Conservation (phyloP, 1,284 basidiomycete species). For the Agroathelia rolfsii region DNA sequence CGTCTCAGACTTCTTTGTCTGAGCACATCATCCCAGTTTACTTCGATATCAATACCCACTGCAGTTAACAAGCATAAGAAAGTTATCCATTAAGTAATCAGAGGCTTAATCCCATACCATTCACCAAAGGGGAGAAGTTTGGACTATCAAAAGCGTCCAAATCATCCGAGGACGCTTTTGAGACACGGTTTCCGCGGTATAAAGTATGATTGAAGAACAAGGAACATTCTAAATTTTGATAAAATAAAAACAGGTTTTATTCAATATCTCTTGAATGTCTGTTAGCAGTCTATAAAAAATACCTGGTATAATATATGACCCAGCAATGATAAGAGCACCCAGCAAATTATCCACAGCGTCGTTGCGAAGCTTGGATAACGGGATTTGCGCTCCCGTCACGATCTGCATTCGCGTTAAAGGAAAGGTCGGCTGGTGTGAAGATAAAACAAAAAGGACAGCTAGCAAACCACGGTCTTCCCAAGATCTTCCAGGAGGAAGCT, state of each 20-base stretch:
- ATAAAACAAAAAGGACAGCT: constrained; percentile 5
- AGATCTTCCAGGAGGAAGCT: constrained; percentile 87
- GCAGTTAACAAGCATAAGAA: too few species aligned
- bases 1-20: constrained; percentile 66
- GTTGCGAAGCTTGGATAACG: constrained; percentile 79
- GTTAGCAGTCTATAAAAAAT: constrained; percentile 11
- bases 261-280: too few species aligned
- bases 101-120: too few species aligned
- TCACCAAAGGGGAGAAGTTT: constrained; percentile 78
- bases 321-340: constrained; percentile 81
- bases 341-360: constrained; percentile 87
- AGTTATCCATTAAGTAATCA: background rate
- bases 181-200: constrained; percentile 79
- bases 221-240: constrained; percentile 50
- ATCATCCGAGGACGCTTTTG: constrained; percentile 80
- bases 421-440: too few species aligned
- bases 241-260: too few species aligned
- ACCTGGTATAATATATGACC: constrained; percentile 87
- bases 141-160: constrained; percentile 82
- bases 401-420: constrained; percentile 36
- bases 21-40: constrained; percentile 80
- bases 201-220: constrained; percentile 86
- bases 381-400: constrained; percentile 88
- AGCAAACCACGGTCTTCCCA: constrained; percentile 72
- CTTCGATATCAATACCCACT: constrained; percentile 85